These are phyloP conservation scores for Malus hybrid DNA, from an alignment of 331 rosid species.

Conservation along the genomic window DNA sequence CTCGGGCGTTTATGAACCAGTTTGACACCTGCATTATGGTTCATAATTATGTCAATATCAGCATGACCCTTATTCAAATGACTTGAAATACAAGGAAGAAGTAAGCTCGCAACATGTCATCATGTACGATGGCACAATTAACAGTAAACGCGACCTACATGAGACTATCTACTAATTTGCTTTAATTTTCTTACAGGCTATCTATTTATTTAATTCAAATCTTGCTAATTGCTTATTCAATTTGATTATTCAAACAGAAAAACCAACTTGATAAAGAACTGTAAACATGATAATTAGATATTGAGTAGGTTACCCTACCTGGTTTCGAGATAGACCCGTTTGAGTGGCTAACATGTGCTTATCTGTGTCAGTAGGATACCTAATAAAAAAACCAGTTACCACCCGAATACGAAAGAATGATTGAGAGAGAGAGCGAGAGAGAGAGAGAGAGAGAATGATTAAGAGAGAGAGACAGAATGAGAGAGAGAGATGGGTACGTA, in stretches of 20 bases:
- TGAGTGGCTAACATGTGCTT: slow-evolving; percentile 91
- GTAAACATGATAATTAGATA: slow-evolving; percentile 7
- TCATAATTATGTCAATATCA: neutral
- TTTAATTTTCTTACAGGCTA: neutral
- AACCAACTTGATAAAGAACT: neutral
- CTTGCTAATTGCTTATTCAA: neutral
- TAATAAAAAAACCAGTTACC: neutral
- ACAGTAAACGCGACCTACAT: neutral
- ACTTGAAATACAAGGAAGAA: neutral
- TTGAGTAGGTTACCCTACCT: slow-evolving; percentile 48
- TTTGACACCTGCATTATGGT: slow-evolving; percentile 64
- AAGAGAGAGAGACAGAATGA: neutral
- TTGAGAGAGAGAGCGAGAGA: neutral
- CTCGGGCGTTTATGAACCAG: slow-evolving; percentile 98
- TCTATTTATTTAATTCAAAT: neutral
- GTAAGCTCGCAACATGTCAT: neutral
- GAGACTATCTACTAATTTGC: neutral
- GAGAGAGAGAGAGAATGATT: too few relatives aligned
- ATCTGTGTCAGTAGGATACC: slow-evolving; percentile 87
- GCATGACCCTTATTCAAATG: neutral
- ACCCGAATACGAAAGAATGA: neutral
- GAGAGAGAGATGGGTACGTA: slow-evolving; percentile 24
- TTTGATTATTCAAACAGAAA: neutral
- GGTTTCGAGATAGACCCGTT: slow-evolving; percentile 95
- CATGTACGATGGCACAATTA: neutral